phyloP scores from a whole-genome alignment of 202 grass and related monocot species.

The Eragrostis tef region DNA sequence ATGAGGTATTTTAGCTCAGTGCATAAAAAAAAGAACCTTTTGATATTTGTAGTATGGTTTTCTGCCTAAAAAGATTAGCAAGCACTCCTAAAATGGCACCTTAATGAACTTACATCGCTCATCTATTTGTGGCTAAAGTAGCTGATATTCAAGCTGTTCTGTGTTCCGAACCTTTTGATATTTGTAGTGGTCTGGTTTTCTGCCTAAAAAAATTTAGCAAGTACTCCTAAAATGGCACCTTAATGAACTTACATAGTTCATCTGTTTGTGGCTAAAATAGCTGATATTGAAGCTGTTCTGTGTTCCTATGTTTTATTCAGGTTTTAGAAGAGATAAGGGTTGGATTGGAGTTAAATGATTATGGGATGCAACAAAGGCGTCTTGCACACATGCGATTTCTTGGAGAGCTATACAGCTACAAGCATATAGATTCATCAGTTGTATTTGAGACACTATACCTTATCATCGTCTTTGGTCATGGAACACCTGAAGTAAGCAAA shows the following conservation, averaged over 20 bases:
- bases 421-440: constrained; percentile 87
- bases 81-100: neutral
- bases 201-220: no score
- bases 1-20: constrained; percentile 62
- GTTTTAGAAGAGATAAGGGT: constrained; percentile 94
- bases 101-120: neutral
- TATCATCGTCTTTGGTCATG: constrained; percentile 80
- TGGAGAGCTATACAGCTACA: constrained; percentile 93
- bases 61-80: neutral
- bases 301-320: constrained; percentile 53
- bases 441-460: constrained; percentile 94
- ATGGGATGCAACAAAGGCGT: constrained; percentile 66
- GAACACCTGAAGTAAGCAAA: constrained; percentile 85
- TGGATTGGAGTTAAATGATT: constrained; percentile 94
- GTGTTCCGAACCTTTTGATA: no score
- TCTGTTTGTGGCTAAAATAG: constrained; percentile 11
- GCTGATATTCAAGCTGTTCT: constrained; percentile 33
- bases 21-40: neutral
- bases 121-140: constrained; percentile 8
- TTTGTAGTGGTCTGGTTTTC: no score
- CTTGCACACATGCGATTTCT: constrained; percentile 94
- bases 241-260: neutral
- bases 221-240: neutral
- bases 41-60: neutral
- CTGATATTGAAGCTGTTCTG: constrained; percentile 33